Base-by-base conservation (phyloP, 202 grass and related monocot genomes). In the Panicum virgatum region DNA sequence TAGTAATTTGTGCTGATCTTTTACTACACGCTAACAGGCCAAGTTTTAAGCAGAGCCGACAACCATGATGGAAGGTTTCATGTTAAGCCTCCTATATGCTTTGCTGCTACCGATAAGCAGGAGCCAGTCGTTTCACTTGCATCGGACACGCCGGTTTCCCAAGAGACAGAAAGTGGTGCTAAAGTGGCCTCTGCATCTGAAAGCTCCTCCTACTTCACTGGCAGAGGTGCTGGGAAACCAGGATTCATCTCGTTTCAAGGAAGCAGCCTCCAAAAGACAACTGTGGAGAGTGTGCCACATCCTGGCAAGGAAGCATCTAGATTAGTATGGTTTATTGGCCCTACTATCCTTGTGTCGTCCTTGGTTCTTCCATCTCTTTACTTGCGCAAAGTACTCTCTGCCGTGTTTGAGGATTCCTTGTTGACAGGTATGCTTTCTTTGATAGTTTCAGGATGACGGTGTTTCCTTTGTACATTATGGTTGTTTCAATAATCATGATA, bases 391-490 rank as follows among this genome's bases (percentile, higher is more conserved):
- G 71, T 96, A 83, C 83, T 98, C 73, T 96, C 92, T 58, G 76
- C 86, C 3, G 79, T 98, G 75, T 96, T 98, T 80, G 92, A 98
- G 81, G 96, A 98, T 85, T 96, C 96, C 79, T 78, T 98, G 81
- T 81, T 98, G 80, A 92, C 96, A 90, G 96, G 96, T 98, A 83
- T 75, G 62, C n/a, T 70, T 67, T 64, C 61, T 82, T 76, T 58
- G 4, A 59, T 77, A 72, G 59, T 72, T 81, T 64, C 47, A 58
- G 46, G 22, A 62, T 1, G 20, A 15, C 23, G 51, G 9, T 84
- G 14, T 52, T 75, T 69, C 18, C 18, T 42, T 67, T 71, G 32
- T 48, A 53, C 7, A 52, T 46, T 23, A 38, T 61, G 66, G 37
- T 3, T 62, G 40, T 40, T 76, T 71, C 63, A 19, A 25, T 36